Evolutionary conservation across 1,139 yeast genomes (phyloP).

Genomic region (Arxiozyma heterogenica): DNA sequence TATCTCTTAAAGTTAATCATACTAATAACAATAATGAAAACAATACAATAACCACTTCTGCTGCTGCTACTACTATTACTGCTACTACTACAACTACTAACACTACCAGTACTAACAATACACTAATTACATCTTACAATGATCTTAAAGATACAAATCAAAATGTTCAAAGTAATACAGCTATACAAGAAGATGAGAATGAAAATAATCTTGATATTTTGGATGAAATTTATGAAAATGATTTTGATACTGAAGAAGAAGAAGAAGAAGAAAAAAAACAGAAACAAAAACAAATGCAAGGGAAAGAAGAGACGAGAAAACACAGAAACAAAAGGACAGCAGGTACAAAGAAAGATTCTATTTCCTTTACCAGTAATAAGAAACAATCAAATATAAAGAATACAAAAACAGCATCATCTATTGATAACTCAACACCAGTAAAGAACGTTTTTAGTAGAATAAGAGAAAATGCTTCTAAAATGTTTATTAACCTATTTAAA

Average conservation of each 20-base stretch:
- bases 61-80: no score
- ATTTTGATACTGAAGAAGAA: constrained; percentile 5
- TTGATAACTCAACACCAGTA: neutral
- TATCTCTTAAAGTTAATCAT: constrained; percentile 13
- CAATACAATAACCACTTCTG: no score
- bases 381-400: neutral
- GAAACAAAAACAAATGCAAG: no score
- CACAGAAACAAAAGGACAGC: constrained; percentile 9
- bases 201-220: constrained; percentile 16
- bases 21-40: no score
- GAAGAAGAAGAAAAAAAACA: no score
- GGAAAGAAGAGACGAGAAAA: constrained; percentile 1
- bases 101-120: neutral
- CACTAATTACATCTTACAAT: constrained; percentile 1
- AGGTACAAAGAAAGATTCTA: neutral
- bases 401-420: constrained; percentile 3
- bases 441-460: constrained; percentile 22
- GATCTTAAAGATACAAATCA: constrained; percentile 8
- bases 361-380: constrained; percentile 6
- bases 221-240: constrained; percentile 12
- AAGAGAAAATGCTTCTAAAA: constrained; percentile 36
- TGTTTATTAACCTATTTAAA: constrained; percentile 32
- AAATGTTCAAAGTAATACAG: constrained; percentile 8
- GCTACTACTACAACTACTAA: no score
- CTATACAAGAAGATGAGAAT: constrained; percentile 12